phyloP scores from a whole-genome alignment of 371 early-diverging fungal species.

The Haplosporangium sp. region DNA sequence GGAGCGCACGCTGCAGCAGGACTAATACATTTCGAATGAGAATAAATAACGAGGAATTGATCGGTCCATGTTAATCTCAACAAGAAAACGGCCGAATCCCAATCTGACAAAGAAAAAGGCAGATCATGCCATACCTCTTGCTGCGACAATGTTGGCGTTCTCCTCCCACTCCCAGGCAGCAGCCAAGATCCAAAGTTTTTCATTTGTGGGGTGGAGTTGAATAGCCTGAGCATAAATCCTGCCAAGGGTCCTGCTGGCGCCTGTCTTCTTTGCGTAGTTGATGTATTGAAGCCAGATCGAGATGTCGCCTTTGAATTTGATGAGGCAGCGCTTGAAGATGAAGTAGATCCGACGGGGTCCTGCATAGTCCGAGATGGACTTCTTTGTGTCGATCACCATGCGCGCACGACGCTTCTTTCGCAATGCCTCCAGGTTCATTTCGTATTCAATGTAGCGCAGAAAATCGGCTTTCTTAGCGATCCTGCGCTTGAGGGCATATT shows the following conservation, averaged over 20 bases:
- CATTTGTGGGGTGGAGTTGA: slow-evolving; percentile 85
- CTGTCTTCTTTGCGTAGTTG: slow-evolving; percentile 75
- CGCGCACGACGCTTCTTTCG: slow-evolving; percentile 84
- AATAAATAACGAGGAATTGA: background rate
- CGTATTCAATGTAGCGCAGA: slow-evolving; percentile 93
- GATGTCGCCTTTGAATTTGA: slow-evolving; percentile 83
- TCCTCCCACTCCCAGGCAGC: slow-evolving; percentile 90
- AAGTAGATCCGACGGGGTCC: slow-evolving; percentile 76
- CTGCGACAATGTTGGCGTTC: slow-evolving; percentile 84
- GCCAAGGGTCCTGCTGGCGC: slow-evolving; percentile 75
- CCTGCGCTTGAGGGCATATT: slow-evolving; percentile 87
- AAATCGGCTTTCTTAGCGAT: slow-evolving; percentile 82
- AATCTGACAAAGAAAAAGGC: background rate
- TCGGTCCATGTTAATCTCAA: too few species aligned
- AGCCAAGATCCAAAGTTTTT: slow-evolving; percentile 90
- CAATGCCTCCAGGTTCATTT: slow-evolving; percentile 88
- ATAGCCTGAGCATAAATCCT: slow-evolving; percentile 78
- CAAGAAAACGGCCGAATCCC: background rate
- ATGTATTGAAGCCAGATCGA: slow-evolving; percentile 93
- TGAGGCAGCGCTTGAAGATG: slow-evolving; percentile 84
- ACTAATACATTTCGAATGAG: slow-evolving; percentile 43
- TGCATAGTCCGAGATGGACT: slow-evolving; percentile 68
- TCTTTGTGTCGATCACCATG: slow-evolving; percentile 58
- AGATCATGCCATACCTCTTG: slow-evolving; percentile 63
- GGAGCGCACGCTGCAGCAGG: slow-evolving; percentile 88